Conservation (phyloP, 2,329 filamentous ascomycete species). For the Clarireedia sp. region DNA sequence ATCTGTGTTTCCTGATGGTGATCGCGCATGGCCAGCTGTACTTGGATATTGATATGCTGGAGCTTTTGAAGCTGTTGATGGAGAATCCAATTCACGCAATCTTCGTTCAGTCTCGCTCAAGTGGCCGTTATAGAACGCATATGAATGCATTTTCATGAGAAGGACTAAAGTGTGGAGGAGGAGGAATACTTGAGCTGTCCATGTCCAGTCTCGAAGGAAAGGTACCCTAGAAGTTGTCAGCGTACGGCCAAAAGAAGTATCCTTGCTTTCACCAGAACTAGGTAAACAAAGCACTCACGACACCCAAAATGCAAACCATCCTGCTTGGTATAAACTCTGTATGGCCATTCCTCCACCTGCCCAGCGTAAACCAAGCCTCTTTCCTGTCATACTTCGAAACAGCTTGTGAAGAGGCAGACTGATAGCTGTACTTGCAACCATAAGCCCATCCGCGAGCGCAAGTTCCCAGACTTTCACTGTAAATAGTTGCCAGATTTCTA, state of each 20-base stretch:
- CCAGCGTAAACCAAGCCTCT: slow-evolving; percentile 59
- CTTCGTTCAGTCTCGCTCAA: slow-evolving; percentile 79
- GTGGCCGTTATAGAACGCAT: slow-evolving; percentile 96
- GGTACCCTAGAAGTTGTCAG: slow-evolving; percentile 49
- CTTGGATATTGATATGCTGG: slow-evolving; percentile 71
- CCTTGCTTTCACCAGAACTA: neutral
- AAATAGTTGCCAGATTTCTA: slow-evolving; percentile 82
- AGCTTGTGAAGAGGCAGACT: slow-evolving; percentile 66
- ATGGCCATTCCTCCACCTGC: slow-evolving; percentile 66
- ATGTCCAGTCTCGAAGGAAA: slow-evolving; percentile 82
- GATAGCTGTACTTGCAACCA: slow-evolving; percentile 69
- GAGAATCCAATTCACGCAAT: slow-evolving; percentile 69
- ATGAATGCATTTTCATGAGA: slow-evolving; percentile 99
- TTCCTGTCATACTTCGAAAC: slow-evolving; percentile 46
- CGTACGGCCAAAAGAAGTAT: no score
- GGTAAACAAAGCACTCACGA: slow-evolving; percentile 35
- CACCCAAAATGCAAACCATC: slow-evolving; percentile 80
- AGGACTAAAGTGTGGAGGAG: slow-evolving; percentile 84
- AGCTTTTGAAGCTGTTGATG: slow-evolving; percentile 58
- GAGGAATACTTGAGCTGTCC: slow-evolving; percentile 95
- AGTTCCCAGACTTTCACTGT: slow-evolving; percentile 85
- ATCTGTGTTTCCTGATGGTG: slow-evolving; percentile 14
- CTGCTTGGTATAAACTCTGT: slow-evolving; percentile 72
- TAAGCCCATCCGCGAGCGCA: slow-evolving; percentile 71
- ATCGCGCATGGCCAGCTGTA: slow-evolving; percentile 18